A percentile compares a stretch with the other conserved stretches of the same genome.
These are phyloP conservation scores for Ogataea methylovora DNA, from an alignment of 805 yeast species.

Conservation along the genomic window DNA sequence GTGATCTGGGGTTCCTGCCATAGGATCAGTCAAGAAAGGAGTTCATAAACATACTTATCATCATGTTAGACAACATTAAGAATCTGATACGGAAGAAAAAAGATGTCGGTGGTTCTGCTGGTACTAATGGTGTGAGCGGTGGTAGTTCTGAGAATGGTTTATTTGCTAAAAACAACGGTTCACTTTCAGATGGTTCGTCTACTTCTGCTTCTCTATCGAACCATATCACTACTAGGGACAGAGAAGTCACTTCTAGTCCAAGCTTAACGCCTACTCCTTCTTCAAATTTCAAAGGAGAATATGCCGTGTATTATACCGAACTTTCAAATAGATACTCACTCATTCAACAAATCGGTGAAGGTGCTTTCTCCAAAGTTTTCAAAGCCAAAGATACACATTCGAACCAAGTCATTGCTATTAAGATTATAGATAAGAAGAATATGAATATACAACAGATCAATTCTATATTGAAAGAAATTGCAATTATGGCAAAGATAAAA, in stretches of 20 bases:
- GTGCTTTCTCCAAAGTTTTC: conserved; percentile 86
- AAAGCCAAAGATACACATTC: conserved; percentile 48
- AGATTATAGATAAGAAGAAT: conserved; percentile 58
- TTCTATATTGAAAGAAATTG: conserved; percentile 63
- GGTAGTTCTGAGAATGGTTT: too few relatives aligned
- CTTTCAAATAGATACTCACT: conserved; percentile 20
- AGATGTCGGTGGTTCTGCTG: neutral
- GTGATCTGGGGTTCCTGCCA: too few relatives aligned
- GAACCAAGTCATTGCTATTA: conserved; percentile 55
- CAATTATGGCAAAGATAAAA: conserved; percentile 57
- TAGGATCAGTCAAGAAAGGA: too few relatives aligned
- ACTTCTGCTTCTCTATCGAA: neutral
- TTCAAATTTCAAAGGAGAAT: too few relatives aligned
- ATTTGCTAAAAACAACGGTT: too few relatives aligned
- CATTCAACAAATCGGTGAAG: conserved; percentile 54
- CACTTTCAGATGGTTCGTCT: too few relatives aligned
- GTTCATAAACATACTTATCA: too few relatives aligned
- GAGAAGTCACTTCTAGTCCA: neutral
- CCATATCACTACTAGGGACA: neutral
- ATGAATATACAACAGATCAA: conserved; percentile 44
- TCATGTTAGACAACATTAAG: conserved; percentile 1
- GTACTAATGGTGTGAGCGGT: too few relatives aligned
- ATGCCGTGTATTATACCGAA: conserved; percentile 21
- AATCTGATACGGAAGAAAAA: conserved; percentile 1
- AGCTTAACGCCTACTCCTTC: neutral